Base-by-base conservation (phyloP, 805 yeast genomes). In the Scheffersomyces ergatensis region DNA sequence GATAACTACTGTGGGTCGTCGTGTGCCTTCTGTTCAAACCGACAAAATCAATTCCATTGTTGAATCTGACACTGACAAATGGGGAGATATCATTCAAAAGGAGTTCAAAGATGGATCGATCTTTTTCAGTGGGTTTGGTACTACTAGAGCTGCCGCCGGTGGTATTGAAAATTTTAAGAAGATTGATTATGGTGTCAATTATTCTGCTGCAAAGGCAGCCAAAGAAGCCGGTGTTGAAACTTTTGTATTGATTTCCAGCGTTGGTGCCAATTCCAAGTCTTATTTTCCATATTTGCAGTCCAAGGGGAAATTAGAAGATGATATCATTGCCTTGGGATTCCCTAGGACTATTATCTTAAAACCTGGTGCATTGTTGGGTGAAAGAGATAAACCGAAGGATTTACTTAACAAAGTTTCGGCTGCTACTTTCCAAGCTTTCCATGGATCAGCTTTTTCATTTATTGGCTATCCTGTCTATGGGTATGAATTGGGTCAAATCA, bases 291-390 rank as follows among this genome's bases (percentile, higher is more conserved):
- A 89, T 52, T 38, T 77, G 33, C 72, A 72, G 49, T 72, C 84
- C 62, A 89, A 89, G 58, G 96, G 95, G 20, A 77, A 81, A 38
- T 67, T 85, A 36, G 97, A 89, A 57, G 75, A 80, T 34, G 88
- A 79, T 35, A 65, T 89, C 8, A 62, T 70, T 33, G 80, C 67
- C 0, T 67, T 89, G 42, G 74, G 70, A 20, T 89, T 88, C 60
- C 82, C 81, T n/a, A 70, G 79, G 39, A 80, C 89, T 1, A 76
- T 88, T 38, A 83, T 89, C 45, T 60, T 89, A 41, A 74, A 87
- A 53, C 97, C 97, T 0, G 96, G 96, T 12, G 58, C 70, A 0
- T 64, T 89, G 27, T 51, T 86, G 5, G 96, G 96, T 4, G 74
- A 76, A 21, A 69, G 95, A 52, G 70, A 65, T 15, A 45, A 45